Base-by-base conservation (phyloP, 352 stramenopile genomes). In the Bremia lactucae region DNA sequence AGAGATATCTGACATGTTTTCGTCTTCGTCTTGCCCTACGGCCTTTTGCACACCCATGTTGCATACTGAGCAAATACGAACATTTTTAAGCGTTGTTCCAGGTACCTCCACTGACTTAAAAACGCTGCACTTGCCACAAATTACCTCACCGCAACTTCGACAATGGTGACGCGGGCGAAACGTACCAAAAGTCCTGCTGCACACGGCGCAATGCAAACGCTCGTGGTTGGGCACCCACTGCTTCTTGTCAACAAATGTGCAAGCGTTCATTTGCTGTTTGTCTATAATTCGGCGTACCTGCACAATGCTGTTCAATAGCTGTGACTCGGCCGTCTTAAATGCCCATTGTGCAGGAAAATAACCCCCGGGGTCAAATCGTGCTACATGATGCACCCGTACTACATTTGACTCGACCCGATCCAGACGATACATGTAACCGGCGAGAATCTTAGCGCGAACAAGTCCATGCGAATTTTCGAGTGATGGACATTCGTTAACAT, bases 91-190 rank as follows among this genome's bases (percentile, higher is more conserved):
- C 19, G 65, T 86, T 5, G 75, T 84, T 36, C 75, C 80, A 7
- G 80, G 80, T 16, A 93, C 69, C 34, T 93, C 76, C 6, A 88
- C 72, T n/a, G 59, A 65, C 48, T 78, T 75, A 50, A 88, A 83
- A 13, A 93, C 56, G 46, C 70, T 87, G 59, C 80, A 93, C 50
- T 93, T 93, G 25, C 75, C 71, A 43, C 80, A 93, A 35, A 93
- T 90, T 20, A 93, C 77, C 48, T 93, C 80, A n/a, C 80, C 80
- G 36, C 80, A 93, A 50, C 74, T 85, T 49, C 80, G 75, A 50
- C 80, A 93, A 52, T 93, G 80, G 44, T 93, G 80, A 15, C 78
- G 77, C 36, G 74, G 78, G 4, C 77, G 80, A 52, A 93, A 89
- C 11, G 76, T 80, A 18, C 72, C 64, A 26, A 93, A 93, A 2